Conservation (phyloP, 306 rosid genomes). For the Quercus rubra region DNA sequence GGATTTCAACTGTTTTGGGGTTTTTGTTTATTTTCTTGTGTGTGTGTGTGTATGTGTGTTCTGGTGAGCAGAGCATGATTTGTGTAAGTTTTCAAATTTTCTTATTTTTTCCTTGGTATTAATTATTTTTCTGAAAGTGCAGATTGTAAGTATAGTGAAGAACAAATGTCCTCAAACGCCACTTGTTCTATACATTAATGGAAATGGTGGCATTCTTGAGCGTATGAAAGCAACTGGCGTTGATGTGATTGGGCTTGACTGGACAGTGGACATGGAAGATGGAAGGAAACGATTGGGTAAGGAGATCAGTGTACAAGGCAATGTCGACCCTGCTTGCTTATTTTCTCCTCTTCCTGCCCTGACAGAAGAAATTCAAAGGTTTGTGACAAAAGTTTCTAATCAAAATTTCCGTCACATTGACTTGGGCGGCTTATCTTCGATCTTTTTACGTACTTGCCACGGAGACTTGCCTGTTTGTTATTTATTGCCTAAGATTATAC, state of each 20-base stretch:
- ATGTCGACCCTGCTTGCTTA: constrained; percentile 87
- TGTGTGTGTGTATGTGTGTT: no score
- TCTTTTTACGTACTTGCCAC: no score
- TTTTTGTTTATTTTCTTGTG: no score
- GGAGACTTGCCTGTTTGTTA: background rate
- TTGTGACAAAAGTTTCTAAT: constrained; percentile 22
- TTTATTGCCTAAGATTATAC: background rate
- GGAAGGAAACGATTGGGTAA: constrained; percentile 81
- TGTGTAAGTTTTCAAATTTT: no score
- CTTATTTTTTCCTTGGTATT: no score
- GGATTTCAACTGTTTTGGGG: constrained; percentile 22
- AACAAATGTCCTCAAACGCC: constrained; percentile 72
- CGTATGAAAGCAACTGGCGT: constrained; percentile 85
- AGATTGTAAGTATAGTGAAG: constrained; percentile 66
- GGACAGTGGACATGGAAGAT: no score
- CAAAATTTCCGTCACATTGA: background rate
- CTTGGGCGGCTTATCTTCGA: no score
- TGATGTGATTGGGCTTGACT: constrained; percentile 91
- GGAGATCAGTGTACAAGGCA: constrained; percentile 82
- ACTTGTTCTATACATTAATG: constrained; percentile 88
- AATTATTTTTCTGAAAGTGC: no score
- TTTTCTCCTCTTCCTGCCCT: constrained; percentile 80
- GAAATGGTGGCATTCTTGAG: constrained; percentile 98
- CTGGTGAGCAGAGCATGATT: no score
- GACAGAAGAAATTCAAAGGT: constrained; percentile 93